A percentile compares a stretch with the other conserved stretches of the same genome.
phyloP scores from a whole-genome alignment of 306 rosid genomes.

The Gleditsia sinensis region DNA sequence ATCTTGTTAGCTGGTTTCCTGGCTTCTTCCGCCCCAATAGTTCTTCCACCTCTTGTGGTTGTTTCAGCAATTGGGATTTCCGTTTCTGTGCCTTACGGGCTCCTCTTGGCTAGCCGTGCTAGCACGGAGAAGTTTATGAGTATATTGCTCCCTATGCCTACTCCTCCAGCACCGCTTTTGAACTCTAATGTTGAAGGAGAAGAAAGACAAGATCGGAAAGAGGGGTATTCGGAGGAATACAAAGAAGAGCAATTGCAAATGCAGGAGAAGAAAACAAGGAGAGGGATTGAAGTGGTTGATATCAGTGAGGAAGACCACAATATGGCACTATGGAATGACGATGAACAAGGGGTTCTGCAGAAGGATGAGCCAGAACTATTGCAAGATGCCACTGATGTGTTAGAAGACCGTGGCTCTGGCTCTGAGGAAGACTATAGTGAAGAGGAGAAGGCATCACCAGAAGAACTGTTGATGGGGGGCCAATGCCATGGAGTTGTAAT shows the following conservation, averaged over 20 bases:
- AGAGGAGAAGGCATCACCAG: conserved; percentile 16
- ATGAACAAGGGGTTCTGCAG: too few species aligned
- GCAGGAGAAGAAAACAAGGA: conserved; percentile 19
- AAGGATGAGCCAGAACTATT: not conserved
- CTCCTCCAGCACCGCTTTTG: not conserved
- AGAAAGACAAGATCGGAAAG: too few species aligned
- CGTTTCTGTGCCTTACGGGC: conserved; percentile 63
- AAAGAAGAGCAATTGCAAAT: conserved; percentile 30
- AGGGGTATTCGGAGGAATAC: too few species aligned
- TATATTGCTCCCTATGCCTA: conserved; percentile 58
- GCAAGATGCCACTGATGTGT: not conserved
- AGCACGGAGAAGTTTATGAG: conserved; percentile 63
- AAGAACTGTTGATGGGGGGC: conserved; percentile 19
- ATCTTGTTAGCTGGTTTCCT: conserved; percentile 55
- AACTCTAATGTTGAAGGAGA: not conserved
- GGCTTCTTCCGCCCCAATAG: conserved; percentile 61
- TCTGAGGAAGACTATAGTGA: too few species aligned
- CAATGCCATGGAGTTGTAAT: conserved; percentile 5
- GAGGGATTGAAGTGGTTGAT: conserved; percentile 10
- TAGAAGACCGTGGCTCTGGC: too few species aligned
- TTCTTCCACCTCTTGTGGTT: conserved; percentile 71
- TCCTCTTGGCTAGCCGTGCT: conserved; percentile 62
- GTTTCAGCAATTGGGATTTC: conserved; percentile 72
- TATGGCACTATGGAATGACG: too few species aligned
- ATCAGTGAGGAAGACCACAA: too few species aligned